These are phyloP conservation scores for Lasiosphaeria hispida DNA, from an alignment of 495 filamentous ascomycete genomes.

Conservation along the genomic window DNA sequence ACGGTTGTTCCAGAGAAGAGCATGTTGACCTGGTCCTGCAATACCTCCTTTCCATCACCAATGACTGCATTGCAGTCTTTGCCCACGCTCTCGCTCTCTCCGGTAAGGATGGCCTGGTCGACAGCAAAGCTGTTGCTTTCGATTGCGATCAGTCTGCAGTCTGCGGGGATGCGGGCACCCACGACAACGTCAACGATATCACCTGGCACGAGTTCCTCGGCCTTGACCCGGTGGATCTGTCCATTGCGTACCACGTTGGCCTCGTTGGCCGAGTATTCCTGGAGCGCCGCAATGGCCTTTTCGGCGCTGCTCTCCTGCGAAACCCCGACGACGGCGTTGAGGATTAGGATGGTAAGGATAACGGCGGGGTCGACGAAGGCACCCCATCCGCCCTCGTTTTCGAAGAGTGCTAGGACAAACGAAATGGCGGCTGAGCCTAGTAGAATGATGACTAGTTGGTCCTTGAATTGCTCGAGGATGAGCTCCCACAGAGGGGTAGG, in stretches of 20 bases:
- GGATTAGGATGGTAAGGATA: slow-evolving; percentile 93
- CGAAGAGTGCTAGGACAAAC: slow-evolving; percentile 89
- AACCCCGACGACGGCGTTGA: slow-evolving; percentile 96
- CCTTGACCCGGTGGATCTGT: slow-evolving; percentile 72
- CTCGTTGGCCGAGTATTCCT: slow-evolving; percentile 98
- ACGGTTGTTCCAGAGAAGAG: slow-evolving; percentile 98
- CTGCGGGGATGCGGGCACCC: slow-evolving; percentile 94
- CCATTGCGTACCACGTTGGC: slow-evolving; percentile 88
- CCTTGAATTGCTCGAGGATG: slow-evolving; percentile 97
- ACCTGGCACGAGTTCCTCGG: slow-evolving; percentile 93
- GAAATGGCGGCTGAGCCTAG: slow-evolving; percentile 92
- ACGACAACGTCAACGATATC: slow-evolving; percentile 88
- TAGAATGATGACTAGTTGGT: slow-evolving; percentile 95
- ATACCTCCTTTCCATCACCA: slow-evolving; percentile 79
- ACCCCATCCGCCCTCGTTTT: slow-evolving; percentile 89
- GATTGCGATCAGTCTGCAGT: slow-evolving; percentile 86
- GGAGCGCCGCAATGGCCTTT: slow-evolving; percentile 95
- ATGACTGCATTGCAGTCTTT: slow-evolving; percentile 69
- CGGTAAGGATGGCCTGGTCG: slow-evolving; percentile 96
- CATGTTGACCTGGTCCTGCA: slow-evolving; percentile 97
- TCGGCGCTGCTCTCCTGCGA: slow-evolving; percentile 98
- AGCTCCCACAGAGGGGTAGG: slow-evolving; percentile 97
- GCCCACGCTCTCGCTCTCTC: slow-evolving; percentile 94
- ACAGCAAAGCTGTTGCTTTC: slow-evolving; percentile 96
- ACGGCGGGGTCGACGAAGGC: slow-evolving; percentile 98